phyloP scores from a whole-genome alignment of 108 stramenopile genomes.

The Nitzschia palea region DNA sequence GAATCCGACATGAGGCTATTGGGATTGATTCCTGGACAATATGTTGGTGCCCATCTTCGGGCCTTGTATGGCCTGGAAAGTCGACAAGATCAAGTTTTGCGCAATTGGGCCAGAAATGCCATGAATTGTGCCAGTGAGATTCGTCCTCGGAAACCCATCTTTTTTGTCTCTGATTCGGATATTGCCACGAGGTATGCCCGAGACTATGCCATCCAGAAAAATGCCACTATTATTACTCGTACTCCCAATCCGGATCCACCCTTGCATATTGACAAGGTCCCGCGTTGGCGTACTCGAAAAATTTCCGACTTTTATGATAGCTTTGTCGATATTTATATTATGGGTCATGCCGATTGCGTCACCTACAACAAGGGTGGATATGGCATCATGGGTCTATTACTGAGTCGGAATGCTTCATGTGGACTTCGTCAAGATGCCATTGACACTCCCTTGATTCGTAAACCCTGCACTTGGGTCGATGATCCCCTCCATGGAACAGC shows the following conservation, averaged over 20 bases:
- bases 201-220: neutral
- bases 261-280: conserved; percentile 33
- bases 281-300: neutral
- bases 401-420: conserved; percentile 23
- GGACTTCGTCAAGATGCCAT: conserved; percentile 24
- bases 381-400: conserved; percentile 23
- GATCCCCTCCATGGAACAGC: neutral
- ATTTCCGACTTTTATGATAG: conserved; percentile 32
- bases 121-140: conserved; percentile 37
- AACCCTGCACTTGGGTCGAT: conserved; percentile 16
- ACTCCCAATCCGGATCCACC: conserved; percentile 12
- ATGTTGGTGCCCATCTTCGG: conserved; percentile 44
- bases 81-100: neutral
- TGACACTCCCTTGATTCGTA: neutral
- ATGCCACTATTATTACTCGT: neutral
- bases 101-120: conserved; percentile 32
- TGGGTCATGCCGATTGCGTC: conserved; percentile 31
- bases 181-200: conserved; percentile 14
- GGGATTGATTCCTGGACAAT: conserved; percentile 35
- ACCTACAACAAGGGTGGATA: conserved; percentile 40
- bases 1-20: conserved; percentile 15
- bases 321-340: conserved; percentile 48
- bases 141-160: conserved; percentile 27
- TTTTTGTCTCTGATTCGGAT: conserved; percentile 36
- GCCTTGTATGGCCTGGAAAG: conserved; percentile 30